phyloP scores from a whole-genome alignment of 331 rosid genomes.

The Phaseolus coccineus region DNA sequence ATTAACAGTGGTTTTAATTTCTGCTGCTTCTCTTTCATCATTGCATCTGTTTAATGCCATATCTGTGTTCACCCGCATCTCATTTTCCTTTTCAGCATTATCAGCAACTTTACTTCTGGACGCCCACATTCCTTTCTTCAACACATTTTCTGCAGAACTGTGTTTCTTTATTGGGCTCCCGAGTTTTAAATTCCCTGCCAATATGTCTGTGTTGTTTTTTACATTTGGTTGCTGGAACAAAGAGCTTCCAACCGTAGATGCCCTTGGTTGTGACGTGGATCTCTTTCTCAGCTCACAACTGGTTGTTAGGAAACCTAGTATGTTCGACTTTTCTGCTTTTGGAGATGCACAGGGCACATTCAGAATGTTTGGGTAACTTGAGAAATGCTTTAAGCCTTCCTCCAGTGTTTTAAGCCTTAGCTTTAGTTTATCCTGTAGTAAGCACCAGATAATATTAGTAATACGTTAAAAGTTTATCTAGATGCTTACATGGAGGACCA shows the following conservation, averaged over 20 bases:
- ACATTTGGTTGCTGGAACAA: constrained; percentile 54
- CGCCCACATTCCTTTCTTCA: constrained; percentile 72
- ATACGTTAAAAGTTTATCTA: not conserved
- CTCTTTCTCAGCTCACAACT: constrained; percentile 69
- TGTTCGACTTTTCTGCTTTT: constrained; percentile 68
- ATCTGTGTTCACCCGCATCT: constrained; percentile 48
- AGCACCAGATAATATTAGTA: constrained; percentile 23
- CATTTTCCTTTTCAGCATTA: constrained; percentile 77
- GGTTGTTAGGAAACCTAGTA: constrained; percentile 71
- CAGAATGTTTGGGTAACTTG: constrained; percentile 46
- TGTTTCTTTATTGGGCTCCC: constrained; percentile 53
- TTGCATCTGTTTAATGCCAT: constrained; percentile 25
- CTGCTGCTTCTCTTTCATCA: constrained; percentile 40
- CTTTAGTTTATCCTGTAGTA: constrained; percentile 77
- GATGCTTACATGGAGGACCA: constrained; percentile 7
- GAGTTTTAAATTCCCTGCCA: constrained; percentile 44
- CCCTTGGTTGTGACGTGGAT: constrained; percentile 86
- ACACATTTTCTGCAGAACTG: constrained; percentile 57
- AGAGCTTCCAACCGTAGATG: constrained; percentile 57
- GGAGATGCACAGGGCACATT: constrained; percentile 56
- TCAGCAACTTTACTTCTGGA: constrained; percentile 77
- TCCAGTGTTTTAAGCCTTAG: constrained; percentile 81
- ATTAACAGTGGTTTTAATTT: constrained; percentile 39
- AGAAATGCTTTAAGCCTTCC: constrained; percentile 73
- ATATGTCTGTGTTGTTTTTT: constrained; percentile 46